Evolutionary conservation across 2,329 filamentous ascomycete genomes (phyloP).

Genomic region (Alternaria metachromatica): DNA sequence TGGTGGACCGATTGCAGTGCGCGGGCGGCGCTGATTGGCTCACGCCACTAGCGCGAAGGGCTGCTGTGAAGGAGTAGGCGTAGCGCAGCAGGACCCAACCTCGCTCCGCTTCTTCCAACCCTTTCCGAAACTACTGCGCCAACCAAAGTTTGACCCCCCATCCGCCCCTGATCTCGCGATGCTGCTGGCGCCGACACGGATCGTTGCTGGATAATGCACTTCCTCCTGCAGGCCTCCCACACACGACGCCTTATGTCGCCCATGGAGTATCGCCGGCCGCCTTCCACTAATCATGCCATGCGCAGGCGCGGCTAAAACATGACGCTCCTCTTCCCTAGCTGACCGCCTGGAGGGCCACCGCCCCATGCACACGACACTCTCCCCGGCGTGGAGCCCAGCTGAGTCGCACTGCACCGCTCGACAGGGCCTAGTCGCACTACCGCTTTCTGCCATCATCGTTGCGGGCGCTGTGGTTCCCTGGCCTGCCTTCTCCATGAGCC

Average conservation of each 20-base stretch:
- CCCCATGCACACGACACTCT: constrained; percentile 41
- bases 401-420: constrained; percentile 26
- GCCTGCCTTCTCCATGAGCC: constrained; percentile 34
- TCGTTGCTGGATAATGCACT: constrained; percentile 22
- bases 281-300: constrained; percentile 30
- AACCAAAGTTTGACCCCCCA: constrained; percentile 36
- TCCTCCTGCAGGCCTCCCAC: constrained; percentile 7
- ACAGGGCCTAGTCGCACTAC: constrained; percentile 23
- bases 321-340: constrained; percentile 36
- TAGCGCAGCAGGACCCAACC: constrained; percentile 23
- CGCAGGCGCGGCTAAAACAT: constrained; percentile 44
- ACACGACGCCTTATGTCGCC: constrained; percentile 13
- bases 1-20: constrained; percentile 19
- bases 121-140: constrained; percentile 42
- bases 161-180: constrained; percentile 33
- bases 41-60: background rate
- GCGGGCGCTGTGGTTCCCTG: constrained; percentile 32
- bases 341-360: constrained; percentile 42
- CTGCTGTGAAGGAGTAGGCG: constrained; percentile 20
- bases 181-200: constrained; percentile 24
- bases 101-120: constrained; percentile 25
- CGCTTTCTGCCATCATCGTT: constrained; percentile 38
- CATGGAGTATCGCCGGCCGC: constrained; percentile 25
- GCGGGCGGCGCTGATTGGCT: constrained; percentile 15
- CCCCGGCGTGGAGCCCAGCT: constrained; percentile 39